Percentiles rank a stretch among this genome's conserved stretches.
These are phyloP conservation scores for Purshia tridentata DNA, from an alignment of 306 rosid genomes.

Conservation along the genomic window DNA sequence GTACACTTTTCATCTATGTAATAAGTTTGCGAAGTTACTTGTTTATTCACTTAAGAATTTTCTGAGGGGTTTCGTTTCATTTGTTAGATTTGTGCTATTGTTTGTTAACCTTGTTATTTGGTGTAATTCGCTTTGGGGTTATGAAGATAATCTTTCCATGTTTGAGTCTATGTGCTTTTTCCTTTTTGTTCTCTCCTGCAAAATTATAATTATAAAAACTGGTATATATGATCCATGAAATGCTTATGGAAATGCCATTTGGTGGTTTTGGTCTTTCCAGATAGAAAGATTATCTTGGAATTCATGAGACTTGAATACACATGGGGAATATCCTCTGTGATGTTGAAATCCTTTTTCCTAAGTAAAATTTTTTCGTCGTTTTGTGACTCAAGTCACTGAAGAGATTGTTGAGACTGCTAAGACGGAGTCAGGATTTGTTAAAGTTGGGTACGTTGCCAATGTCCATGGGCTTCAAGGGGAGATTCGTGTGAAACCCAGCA, in stretches of 20 bases:
- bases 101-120: background rate
- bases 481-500: conserved; percentile 65
- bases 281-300: background rate
- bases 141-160: too few species aligned
- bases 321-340: background rate
- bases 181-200: too few species aligned
- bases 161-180: background rate
- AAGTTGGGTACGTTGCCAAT: conserved; percentile 68
- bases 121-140: too few species aligned
- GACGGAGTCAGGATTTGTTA: conserved; percentile 43
- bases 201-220: background rate
- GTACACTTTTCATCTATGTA: background rate
- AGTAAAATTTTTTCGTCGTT: background rate
- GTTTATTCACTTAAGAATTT: background rate
- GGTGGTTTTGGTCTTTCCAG: background rate
- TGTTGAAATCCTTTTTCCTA: background rate
- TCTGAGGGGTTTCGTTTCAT: background rate
- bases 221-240: background rate
- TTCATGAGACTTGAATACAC: background rate
- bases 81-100: background rate
- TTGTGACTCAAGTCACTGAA: conserved; percentile 41
- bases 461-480: conserved; percentile 85
- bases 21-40: too few species aligned
- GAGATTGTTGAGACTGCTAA: conserved; percentile 43
- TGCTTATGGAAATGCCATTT: background rate